A percentile compares a stretch with the other conserved stretches of the same genome.
Conservation (phyloP, 1,284 basidiomycete genomes). For the Cutaneotrichosporon spelunceum region DNA sequence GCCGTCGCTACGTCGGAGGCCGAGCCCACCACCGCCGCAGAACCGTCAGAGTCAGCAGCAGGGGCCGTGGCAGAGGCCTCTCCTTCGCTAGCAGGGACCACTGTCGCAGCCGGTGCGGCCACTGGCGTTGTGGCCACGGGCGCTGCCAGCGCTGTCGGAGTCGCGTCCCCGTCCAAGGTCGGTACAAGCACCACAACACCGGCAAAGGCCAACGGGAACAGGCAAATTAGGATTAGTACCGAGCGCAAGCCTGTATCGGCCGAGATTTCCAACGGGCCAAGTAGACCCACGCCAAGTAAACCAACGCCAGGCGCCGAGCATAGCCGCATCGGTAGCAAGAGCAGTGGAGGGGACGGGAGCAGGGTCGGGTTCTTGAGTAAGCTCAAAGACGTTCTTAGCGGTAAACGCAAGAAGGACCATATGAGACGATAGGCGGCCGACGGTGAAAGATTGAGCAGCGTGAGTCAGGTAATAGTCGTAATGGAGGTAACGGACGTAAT, state of each 20-base stretch:
- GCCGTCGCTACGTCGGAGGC: too few relatives aligned
- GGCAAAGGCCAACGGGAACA: background rate
- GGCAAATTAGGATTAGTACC: slow-evolving; percentile 6
- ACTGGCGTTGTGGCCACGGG: background rate
- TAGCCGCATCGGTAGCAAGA: slow-evolving; percentile 11
- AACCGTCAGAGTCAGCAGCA: too few relatives aligned
- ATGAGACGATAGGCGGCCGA: slow-evolving; percentile 14
- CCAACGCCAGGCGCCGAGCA: background rate
- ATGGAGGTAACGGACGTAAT: background rate
- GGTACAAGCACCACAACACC: background rate
- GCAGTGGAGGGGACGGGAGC: slow-evolving; percentile 15
- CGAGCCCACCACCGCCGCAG: too few relatives aligned
- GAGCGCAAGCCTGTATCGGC: slow-evolving; percentile 4
- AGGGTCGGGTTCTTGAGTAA: slow-evolving; percentile 44
- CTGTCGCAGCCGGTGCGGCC: background rate
- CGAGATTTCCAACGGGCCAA: background rate
- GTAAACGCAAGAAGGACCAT: slow-evolving; percentile 31
- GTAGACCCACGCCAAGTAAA: background rate
- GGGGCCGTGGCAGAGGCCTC: too few relatives aligned
- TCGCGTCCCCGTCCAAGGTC: background rate
- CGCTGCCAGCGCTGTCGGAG: background rate
- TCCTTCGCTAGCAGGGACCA: too few relatives aligned
- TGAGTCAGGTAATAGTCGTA: background rate
- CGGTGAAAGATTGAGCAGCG: background rate
- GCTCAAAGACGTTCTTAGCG: slow-evolving; percentile 38